These are phyloP conservation scores for Coemansia sp. DNA, from an alignment of 192 early-diverging fungal species.

Conservation along the genomic window DNA sequence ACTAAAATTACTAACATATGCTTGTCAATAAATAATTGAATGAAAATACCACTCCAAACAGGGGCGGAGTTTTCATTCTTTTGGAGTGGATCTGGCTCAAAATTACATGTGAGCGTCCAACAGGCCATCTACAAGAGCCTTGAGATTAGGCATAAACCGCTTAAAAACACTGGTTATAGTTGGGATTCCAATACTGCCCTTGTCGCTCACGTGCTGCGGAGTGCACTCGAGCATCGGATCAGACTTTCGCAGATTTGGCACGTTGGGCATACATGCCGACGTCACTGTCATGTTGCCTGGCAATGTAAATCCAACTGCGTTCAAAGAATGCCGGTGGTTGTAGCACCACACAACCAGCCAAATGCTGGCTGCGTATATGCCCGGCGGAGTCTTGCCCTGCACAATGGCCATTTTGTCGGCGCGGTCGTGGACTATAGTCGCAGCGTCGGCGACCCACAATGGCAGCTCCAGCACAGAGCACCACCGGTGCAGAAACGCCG, in stretches of 20 bases:
- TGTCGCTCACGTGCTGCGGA: slow-evolving; percentile 58
- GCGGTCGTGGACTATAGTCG: slow-evolving; percentile 56
- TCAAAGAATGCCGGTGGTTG: slow-evolving; percentile 50
- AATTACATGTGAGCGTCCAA: slow-evolving; percentile 19
- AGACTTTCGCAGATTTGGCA: slow-evolving; percentile 19
- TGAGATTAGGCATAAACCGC: slow-evolving; percentile 44
- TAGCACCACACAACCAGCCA: slow-evolving; percentile 62
- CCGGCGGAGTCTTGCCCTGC: slow-evolving; percentile 65
- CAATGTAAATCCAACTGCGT: slow-evolving; percentile 5
- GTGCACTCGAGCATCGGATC: slow-evolving; percentile 42
- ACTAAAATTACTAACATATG: not conserved
- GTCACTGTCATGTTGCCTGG: slow-evolving; percentile 21
- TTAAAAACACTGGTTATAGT: slow-evolving; percentile 62
- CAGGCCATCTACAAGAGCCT: slow-evolving; percentile 20
- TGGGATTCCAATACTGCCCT: slow-evolving; percentile 60
- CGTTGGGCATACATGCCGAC: slow-evolving; percentile 28
- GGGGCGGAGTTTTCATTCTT: too few relatives aligned
- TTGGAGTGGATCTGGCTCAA: not conserved
- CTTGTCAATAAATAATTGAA: not conserved
- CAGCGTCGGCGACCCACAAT: slow-evolving; percentile 53
- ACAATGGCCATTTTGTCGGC: slow-evolving; percentile 61
- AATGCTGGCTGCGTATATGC: slow-evolving; percentile 63
- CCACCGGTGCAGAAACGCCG: slow-evolving; percentile 56
- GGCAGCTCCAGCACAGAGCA: slow-evolving; percentile 59
- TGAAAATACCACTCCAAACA: too few relatives aligned